Percentiles rank a stretch among this genome's conserved stretches.
Conservation (phyloP, 2,329 filamentous ascomycete species). For the Ophiostoma montium region DNA sequence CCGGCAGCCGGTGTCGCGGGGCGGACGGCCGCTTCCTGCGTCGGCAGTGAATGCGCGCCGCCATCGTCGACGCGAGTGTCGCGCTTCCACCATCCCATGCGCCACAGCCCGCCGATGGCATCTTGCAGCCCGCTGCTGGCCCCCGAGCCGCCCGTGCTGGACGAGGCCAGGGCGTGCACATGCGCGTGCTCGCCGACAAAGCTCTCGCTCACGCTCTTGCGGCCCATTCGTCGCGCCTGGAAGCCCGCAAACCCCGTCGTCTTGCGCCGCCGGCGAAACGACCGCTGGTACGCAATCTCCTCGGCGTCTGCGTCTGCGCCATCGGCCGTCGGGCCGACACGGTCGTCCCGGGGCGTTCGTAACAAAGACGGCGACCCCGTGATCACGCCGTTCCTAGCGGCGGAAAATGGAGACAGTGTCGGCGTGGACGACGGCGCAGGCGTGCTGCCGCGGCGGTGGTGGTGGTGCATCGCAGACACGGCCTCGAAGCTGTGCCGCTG, state of each 20-base stretch:
- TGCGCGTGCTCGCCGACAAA: neutral
- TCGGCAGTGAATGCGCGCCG: slow-evolving; percentile 3
- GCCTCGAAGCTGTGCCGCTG: slow-evolving; percentile 15
- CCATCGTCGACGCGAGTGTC: slow-evolving; percentile 1
- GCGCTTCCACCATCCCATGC: slow-evolving; percentile 39
- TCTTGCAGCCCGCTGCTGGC: slow-evolving; percentile 29
- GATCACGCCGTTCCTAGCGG: slow-evolving; percentile 21
- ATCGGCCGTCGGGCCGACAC: slow-evolving; percentile 1
- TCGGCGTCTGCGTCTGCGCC: slow-evolving; percentile 1
- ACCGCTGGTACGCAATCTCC: slow-evolving; percentile 9
- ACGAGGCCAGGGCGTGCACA: neutral
- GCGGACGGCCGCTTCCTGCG: neutral
- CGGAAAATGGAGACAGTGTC: slow-evolving; percentile 15
- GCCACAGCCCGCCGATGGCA: slow-evolving; percentile 37
- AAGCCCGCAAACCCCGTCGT: slow-evolving; percentile 51
- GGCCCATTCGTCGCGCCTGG: slow-evolving; percentile 34
- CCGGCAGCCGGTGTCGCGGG: neutral
- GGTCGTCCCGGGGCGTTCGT: slow-evolving; percentile 9
- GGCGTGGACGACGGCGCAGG: neutral
- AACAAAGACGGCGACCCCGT: slow-evolving; percentile 15
- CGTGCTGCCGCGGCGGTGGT: slow-evolving; percentile 36
- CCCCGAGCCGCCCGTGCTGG: slow-evolving; percentile 6
- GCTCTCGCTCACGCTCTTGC: slow-evolving; percentile 16
- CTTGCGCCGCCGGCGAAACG: slow-evolving; percentile 33
- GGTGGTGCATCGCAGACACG: slow-evolving; percentile 25